These are phyloP conservation scores for Malassezia caprae DNA, from an alignment of 1,284 basidiomycete genomes.

Conservation along the genomic window DNA sequence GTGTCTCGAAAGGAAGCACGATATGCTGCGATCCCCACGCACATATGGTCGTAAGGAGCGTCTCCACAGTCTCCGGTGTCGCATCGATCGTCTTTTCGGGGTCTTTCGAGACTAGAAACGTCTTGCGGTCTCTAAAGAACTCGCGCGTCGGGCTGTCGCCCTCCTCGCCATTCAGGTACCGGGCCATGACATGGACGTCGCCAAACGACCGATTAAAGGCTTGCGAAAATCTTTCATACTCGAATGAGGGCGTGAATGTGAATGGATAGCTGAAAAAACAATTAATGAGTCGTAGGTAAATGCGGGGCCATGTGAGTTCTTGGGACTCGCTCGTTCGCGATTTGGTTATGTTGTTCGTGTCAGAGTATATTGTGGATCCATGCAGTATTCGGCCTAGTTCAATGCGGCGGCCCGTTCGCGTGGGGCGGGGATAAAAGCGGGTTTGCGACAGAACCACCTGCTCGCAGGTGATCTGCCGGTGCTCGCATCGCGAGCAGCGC, in stretches of 20 bases:
- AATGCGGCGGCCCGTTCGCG: conserved; percentile 42
- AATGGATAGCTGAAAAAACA: conserved; percentile 39
- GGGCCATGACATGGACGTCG: conserved; percentile 33
- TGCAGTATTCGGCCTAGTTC: conserved; percentile 42
- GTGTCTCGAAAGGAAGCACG: conserved; percentile 17
- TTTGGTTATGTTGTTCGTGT: neutral
- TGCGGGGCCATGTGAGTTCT: conserved; percentile 12
- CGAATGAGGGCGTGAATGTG: conserved; percentile 35
- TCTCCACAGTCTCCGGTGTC: conserved; percentile 28
- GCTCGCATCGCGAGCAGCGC: conserved; percentile 31
- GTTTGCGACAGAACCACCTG: conserved; percentile 34
- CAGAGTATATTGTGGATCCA: conserved; percentile 21
- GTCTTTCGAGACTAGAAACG: neutral
- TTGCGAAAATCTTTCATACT: conserved; percentile 33
- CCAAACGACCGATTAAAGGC: conserved; percentile 40
- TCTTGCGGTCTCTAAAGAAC: neutral
- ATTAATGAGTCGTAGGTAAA: conserved; percentile 24
- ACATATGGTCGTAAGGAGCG: conserved; percentile 33
- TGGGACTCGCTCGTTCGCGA: neutral
- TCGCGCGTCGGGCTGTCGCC: conserved; percentile 16
- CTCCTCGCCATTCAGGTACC: conserved; percentile 36
- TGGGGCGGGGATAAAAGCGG: conserved; percentile 34
- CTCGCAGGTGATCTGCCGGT: conserved; percentile 31
- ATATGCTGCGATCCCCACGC: conserved; percentile 41
- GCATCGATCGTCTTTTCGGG: conserved; percentile 1